phyloP scores from a whole-genome alignment of 805 yeast genomes.

The Cyberlindnera bimundalis region DNA sequence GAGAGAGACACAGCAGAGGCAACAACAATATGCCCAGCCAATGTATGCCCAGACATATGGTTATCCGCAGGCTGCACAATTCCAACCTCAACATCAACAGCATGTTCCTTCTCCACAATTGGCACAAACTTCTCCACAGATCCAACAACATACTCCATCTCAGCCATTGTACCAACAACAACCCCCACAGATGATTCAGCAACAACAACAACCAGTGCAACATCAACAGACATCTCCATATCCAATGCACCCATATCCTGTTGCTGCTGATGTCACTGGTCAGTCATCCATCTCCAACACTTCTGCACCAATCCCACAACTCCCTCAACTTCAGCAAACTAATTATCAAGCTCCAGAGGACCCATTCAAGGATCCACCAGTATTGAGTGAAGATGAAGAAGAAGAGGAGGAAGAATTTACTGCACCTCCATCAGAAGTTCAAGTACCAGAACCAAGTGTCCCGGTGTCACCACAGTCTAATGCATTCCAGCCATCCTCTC shows the following conservation, averaged over 20 bases:
- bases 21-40: slow-evolving; percentile 23
- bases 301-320: not conserved
- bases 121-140: slow-evolving; percentile 5
- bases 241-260: slow-evolving; percentile 14
- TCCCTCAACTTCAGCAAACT: slow-evolving; percentile 10
- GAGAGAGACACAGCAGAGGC: slow-evolving; percentile 28
- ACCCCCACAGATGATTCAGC: slow-evolving; percentile 1
- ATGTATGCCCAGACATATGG: slow-evolving; percentile 5
- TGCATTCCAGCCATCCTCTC: slow-evolving; percentile 2
- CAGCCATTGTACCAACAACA: slow-evolving; percentile 3
- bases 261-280: slow-evolving; percentile 5
- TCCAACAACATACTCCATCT: slow-evolving; percentile 9
- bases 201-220: slow-evolving; percentile 2
- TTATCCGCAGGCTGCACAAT: slow-evolving; percentile 12
- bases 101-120: slow-evolving; percentile 6
- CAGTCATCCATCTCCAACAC: not conserved
- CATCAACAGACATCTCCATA: slow-evolving; percentile 13
- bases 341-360: slow-evolving; percentile 8
- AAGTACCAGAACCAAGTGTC: not conserved
- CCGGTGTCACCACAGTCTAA: not conserved
- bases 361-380: slow-evolving; percentile 13
- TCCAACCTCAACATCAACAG: slow-evolving; percentile 11
- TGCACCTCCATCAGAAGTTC: slow-evolving; percentile 18
- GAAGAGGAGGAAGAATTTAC: slow-evolving; percentile 23
- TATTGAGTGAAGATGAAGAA: slow-evolving; percentile 7